Conservation (phyloP, 163 green algal genomes). For the Scenedesmus sp. region DNA sequence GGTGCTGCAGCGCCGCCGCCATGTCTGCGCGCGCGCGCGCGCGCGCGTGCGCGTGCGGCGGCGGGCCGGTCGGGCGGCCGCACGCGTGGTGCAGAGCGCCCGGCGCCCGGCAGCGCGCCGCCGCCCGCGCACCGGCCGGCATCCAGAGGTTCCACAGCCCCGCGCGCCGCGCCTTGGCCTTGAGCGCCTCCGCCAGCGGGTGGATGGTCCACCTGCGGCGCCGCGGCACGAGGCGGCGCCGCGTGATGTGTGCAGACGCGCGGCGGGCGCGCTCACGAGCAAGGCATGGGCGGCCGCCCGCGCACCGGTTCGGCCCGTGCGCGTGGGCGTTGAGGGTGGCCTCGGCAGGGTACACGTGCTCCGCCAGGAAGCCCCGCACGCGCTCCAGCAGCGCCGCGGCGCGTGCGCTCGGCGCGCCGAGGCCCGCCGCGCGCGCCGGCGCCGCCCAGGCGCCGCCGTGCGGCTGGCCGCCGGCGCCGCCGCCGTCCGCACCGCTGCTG, state of each 20-base stretch:
- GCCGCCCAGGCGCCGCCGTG: background rate
- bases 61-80: background rate
- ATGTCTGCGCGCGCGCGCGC: slow-evolving; percentile 45
- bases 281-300: no score
- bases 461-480: slow-evolving; percentile 13
- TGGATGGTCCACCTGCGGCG: slow-evolving; percentile 83
- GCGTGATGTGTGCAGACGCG: background rate
- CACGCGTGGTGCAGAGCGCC: background rate
- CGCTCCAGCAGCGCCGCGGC: slow-evolving; percentile 52
- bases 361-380: slow-evolving; percentile 77
- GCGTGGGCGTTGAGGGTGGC: slow-evolving; percentile 66
- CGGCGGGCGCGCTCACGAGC: no score
- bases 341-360: slow-evolving; percentile 82
- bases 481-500: background rate
- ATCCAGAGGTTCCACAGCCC: slow-evolving; percentile 99
- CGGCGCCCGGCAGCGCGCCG: background rate
- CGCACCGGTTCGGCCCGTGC: slow-evolving; percentile 8
- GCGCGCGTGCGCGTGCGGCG: no score
- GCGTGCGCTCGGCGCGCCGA: slow-evolving; percentile 32
- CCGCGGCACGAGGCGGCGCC: background rate
- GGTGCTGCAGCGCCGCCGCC: slow-evolving; percentile 54
- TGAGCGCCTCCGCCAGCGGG: slow-evolving; percentile 85
- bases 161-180: slow-evolving; percentile 68
- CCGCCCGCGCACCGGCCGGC: slow-evolving; percentile 54
- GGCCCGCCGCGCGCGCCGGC: background rate